Evolutionary conservation across 139 green algal species (phyloP), one percentile per base, ranked within the genome.

Genomic region (Edaphochlamys debaryana): DNA sequence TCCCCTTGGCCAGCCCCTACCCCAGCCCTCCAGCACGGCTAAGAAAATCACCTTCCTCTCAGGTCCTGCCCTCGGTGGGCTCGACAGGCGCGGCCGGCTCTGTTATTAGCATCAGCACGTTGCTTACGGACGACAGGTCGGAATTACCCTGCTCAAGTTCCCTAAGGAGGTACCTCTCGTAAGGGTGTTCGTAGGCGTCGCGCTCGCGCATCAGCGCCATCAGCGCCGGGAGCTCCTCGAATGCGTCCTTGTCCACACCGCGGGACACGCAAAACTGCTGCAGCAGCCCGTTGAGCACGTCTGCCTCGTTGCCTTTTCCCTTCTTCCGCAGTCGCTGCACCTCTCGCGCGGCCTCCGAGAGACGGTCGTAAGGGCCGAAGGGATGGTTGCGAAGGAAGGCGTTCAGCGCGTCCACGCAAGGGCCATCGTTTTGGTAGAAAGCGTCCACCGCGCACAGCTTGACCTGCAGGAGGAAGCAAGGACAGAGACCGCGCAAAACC

Each of bases 181-280:
- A 67, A 34, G 58, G 58, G 58, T 67, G 30, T 67, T 7, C 29
- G 29, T 30, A 67, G 4, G 29, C 29, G 58, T 37, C 36, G 58
- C 58, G 58, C 60, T 38, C n/a, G 60, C 13, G 60, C 30, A 67
- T 38, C n/a, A 67, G 60, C 30, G 7, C n/a, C n/a, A 38, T 40
- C 60, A 67, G 60, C 60, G 30, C 60, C 60, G 60, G 60, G 3
- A 67, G 60, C n/a, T 67, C n/a, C 60, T 67, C 60, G 60, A 67
- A 67, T 27, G 60, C 30, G 60, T 67, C n/a, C n/a, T 67, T 22
- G 60, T 23, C 30, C 1, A 38, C 60, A 38, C 60, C 60, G n/a
- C n/a, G 30, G 60, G 60, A 37, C 30, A 20, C n/a, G 19, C 19
- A 19, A 40, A 67, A 67, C n/a, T 40, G 60, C 60, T 67, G 60